Percentiles rank a stretch among this genome's conserved stretches.
These are phyloP conservation scores for Teunomyces cretensis DNA, from an alignment of 805 yeast genomes.

Conservation along the genomic window DNA sequence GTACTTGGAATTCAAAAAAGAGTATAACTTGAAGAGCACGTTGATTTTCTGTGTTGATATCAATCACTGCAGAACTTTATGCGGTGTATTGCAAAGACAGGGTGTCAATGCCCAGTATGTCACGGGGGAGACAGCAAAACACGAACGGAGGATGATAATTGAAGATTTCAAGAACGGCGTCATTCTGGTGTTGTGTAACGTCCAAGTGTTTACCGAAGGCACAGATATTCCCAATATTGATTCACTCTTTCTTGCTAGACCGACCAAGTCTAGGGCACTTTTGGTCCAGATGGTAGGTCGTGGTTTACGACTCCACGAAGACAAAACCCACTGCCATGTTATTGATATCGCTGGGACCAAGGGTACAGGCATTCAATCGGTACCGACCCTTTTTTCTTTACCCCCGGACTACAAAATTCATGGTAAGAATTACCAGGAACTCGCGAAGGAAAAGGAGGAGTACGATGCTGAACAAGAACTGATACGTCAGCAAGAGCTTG, in stretches of 20 bases:
- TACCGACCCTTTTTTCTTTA: conserved; percentile 37
- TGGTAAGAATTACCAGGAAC: conserved; percentile 15
- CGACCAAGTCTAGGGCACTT: conserved; percentile 72
- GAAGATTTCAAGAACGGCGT: conserved; percentile 60
- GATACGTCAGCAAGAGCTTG: not conserved
- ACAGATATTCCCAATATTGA: conserved; percentile 92
- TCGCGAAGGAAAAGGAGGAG: conserved; percentile 19
- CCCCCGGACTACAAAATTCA: conserved; percentile 27
- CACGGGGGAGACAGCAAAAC: conserved; percentile 59
- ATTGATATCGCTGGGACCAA: conserved; percentile 73
- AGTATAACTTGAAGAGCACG: conserved; percentile 54
- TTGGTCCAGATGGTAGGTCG: conserved; percentile 89
- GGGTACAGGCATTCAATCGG: conserved; percentile 43
- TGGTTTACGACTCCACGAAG: conserved; percentile 66
- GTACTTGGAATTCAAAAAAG: conserved; percentile 37
- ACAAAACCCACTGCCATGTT: conserved; percentile 67
- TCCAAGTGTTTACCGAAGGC: conserved; percentile 91
- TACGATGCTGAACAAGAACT: conserved; percentile 10
- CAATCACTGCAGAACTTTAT: conserved; percentile 58
- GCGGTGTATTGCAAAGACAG: conserved; percentile 49
- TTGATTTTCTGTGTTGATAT: conserved; percentile 78
- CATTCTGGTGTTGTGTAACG: conserved; percentile 76
- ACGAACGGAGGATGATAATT: conserved; percentile 52
- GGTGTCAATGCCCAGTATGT: conserved; percentile 74
- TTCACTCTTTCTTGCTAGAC: conserved; percentile 73